Evolutionary conservation across 305 asterid species (phyloP), one percentile per base, ranked within the genome.

Genomic region (Euphrasia arctica): DNA sequence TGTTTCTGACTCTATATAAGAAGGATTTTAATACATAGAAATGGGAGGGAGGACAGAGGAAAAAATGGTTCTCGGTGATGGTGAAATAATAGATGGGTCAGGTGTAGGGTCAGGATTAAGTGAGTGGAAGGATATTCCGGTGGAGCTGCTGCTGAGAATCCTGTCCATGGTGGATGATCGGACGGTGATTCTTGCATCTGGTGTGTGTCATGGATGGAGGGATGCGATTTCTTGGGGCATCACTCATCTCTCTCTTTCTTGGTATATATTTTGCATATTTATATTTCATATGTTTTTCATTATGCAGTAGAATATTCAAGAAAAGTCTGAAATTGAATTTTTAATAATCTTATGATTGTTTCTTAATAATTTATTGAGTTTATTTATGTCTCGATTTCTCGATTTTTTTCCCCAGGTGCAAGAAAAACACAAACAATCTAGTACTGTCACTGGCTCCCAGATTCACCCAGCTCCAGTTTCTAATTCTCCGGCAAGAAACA

Each of bases 91-190:
- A 2, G 80, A 74, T 70, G 85, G 82, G 28, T 55, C 60, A 27
- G 39, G 0, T 55, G 39, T 3, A 13, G 83, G 78, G 42, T 42
- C 66, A 81, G 75, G 85, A 57, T 77, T 77, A n/a, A 79, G 74
- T 29, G 96, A 88, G 82, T 93, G 99, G 99, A 93, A 88, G 55
- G 97, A 93, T 74, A 90, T 90, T 43, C 99, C 99, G 0, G 82
- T 75, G 71, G 99, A 93, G 82, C 75, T 93, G 69, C 74, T 93
- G 82, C 67, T 88, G 72, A 81, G 96, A 84, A 90, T 93, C 73
- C 74, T 83, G 54, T 77, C 89, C 5, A 79, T 88, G 67, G 84
- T 86, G 68, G 96, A 90, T 86, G 94, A 88, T 93, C 91, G 66
- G 75, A 83, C 95, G 80, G 92, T 80, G 80, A 70, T 93, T 65